Evolutionary conservation across 176 grass and related monocot genomes (phyloP), one percentile per base, ranked within the genome.

Genomic region (Oryza officinalis): DNA sequence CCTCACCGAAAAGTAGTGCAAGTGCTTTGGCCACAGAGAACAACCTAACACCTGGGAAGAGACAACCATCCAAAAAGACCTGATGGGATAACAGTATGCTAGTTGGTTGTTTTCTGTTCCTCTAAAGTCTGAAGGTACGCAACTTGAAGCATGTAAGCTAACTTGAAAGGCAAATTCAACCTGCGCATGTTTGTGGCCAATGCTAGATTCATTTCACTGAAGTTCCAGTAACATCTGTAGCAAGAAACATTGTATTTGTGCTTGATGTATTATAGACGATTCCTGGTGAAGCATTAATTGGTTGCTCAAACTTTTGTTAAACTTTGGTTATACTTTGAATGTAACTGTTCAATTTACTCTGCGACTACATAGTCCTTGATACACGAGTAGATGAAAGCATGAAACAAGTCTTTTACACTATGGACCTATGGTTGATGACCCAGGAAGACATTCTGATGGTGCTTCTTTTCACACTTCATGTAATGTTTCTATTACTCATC

Each of bases 41-140:
- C 72, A 84, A 77, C 91, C 18, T 80, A 83, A 88, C 71, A 60
- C 81, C 92, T 84, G 76, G 84, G 52, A 94, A 92, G 77, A 87
- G 79, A 87, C 63, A 79, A 22, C 71, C 54, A 84, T 82, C 86
- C 54, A 94, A 89, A 80, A 91, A 94, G 79, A 87, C 80, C 70
- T 88, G 84, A 90, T 80, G 80, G 22, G 70, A 83, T 87, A 69
- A 82, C 8, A 3, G 37, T 73, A 86, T 35, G 22, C 46, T 82
- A 72, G 70, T 82, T 28, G 73, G 67, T 82, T 61, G 45, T 82
- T 65, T 20, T 76, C 49, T 82, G 83, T 90, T 74, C 45, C 10
- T 86, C 26, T 72, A 14, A 73, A 52, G 38, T 66, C 45, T 37
- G 67, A 79, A 78, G 67, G 17, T 65, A 83, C 81, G 88, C 60